phyloP scores from a whole-genome alignment of 495 filamentous ascomycete genomes.

The Astrocystis sublimbata region DNA sequence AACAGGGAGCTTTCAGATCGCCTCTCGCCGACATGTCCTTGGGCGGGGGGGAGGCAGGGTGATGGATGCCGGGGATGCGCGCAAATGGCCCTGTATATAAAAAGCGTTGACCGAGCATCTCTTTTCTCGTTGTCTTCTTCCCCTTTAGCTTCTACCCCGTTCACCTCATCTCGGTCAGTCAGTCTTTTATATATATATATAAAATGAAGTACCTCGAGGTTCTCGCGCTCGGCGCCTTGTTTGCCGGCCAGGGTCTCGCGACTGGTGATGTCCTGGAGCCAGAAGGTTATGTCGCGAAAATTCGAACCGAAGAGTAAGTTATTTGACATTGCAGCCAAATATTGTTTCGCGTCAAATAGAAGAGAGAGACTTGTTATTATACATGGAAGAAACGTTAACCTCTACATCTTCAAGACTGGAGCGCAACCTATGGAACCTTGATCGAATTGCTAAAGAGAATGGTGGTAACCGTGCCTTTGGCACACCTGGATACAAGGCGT shows the following conservation, averaged over 20 bases:
- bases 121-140: background rate
- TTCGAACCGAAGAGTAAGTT: slow-evolving; percentile 31
- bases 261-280: slow-evolving; percentile 25
- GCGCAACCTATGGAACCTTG: slow-evolving; percentile 37
- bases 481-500: slow-evolving; percentile 38
- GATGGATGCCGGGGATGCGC: background rate
- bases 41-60: background rate
- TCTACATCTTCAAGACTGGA: slow-evolving; percentile 19
- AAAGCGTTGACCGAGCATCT: slow-evolving; percentile 1
- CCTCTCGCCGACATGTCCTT: background rate
- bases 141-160: background rate
- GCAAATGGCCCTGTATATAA: slow-evolving; percentile 3
- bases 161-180: background rate
- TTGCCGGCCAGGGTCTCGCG: slow-evolving; percentile 21
- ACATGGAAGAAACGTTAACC: background rate
- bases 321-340: background rate
- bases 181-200: too few species aligned
- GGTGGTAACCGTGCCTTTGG: slow-evolving; percentile 45
- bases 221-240: slow-evolving; percentile 14
- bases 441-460: slow-evolving; percentile 36
- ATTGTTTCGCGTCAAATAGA: background rate
- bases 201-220: slow-evolving; percentile 14
- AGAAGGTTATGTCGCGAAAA: slow-evolving; percentile 32
- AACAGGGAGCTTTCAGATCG: background rate
- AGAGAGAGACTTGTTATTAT: background rate